These are phyloP conservation scores for Globisporangium rhizosaccharum DNA, from an alignment of 352 stramenopile genomes.

Conservation along the genomic window DNA sequence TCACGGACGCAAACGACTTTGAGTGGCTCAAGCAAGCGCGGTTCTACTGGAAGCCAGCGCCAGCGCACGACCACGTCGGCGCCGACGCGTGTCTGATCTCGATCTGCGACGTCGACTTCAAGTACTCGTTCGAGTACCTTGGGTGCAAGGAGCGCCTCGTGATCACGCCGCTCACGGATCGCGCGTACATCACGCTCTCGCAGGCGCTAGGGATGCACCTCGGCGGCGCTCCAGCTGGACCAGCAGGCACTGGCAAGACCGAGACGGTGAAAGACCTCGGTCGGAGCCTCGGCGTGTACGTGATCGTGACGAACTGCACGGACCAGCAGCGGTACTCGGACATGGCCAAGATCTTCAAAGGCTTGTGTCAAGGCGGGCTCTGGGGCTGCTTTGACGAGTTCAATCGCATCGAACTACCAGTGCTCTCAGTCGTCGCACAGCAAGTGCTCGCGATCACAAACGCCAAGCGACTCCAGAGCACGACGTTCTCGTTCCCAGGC, in stretches of 20 bases:
- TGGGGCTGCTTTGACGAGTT: constrained; percentile 93
- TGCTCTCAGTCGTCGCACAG: constrained; percentile 90
- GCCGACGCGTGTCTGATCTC: constrained; percentile 92
- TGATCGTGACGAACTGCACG: constrained; percentile 92
- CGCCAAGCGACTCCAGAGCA: constrained; percentile 46
- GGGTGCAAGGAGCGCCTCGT: constrained; percentile 88
- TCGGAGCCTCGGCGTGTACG: constrained; percentile 86
- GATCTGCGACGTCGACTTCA: constrained; percentile 90
- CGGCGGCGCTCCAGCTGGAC: constrained; percentile 79
- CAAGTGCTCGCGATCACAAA: constrained; percentile 88
- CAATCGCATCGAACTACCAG: constrained; percentile 90
- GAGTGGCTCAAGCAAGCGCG: constrained; percentile 82
- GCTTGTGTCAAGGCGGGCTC: constrained; percentile 87
- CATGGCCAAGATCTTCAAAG: constrained; percentile 93
- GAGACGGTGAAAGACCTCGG: constrained; percentile 91
- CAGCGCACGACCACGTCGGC: constrained; percentile 80
- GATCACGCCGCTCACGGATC: constrained; percentile 89
- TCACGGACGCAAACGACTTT: constrained; percentile 70
- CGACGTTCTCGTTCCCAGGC: constrained; percentile 61
- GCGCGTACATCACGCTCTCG: constrained; percentile 89
- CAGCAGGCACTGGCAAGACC: constrained; percentile 89
- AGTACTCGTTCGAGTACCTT: constrained; percentile 93
- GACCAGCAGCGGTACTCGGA: constrained; percentile 89
- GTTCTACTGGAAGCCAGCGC: constrained; percentile 64
- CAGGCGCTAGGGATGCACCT: constrained; percentile 88